phyloP scores from a whole-genome alignment of 805 yeast species.

The Nakazawaea molendinolei region DNA sequence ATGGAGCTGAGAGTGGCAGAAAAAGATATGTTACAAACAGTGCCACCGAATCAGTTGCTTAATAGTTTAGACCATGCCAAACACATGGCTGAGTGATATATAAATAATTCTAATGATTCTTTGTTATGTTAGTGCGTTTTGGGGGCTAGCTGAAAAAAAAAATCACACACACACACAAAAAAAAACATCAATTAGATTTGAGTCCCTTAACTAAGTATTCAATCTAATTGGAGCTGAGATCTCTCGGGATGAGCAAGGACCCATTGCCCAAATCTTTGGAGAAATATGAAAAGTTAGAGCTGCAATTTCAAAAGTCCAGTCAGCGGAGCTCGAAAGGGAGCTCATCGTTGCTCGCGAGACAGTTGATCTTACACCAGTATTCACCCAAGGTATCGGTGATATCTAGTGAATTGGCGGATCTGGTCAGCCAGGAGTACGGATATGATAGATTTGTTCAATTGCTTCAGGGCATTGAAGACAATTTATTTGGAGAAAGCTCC shows the following conservation, averaged over 20 bases:
- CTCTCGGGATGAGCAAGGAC: neutral
- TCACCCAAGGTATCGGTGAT: constrained; percentile 27
- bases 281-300: neutral
- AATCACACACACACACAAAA: no score
- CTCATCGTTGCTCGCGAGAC: constrained; percentile 21
- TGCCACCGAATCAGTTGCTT: constrained; percentile 50
- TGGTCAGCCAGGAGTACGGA: constrained; percentile 16
- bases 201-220: no score
- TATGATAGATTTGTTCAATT: constrained; percentile 17
- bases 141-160: no score
- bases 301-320: neutral
- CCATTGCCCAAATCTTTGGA: neutral
- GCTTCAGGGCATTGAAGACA: constrained; percentile 22
- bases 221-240: no score
- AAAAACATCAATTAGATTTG: no score
- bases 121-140: no score
- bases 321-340: constrained; percentile 21
- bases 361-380: constrained; percentile 21
- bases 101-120: no score
- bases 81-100: constrained; percentile 7
- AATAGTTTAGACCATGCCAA: constrained; percentile 14
- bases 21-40: constrained; percentile 52
- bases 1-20: constrained; percentile 52
- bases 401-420: constrained; percentile 19
- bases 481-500: constrained; percentile 6